Conservation (phyloP, 352 stramenopile genomes). For the Phytophthora pisi region DNA sequence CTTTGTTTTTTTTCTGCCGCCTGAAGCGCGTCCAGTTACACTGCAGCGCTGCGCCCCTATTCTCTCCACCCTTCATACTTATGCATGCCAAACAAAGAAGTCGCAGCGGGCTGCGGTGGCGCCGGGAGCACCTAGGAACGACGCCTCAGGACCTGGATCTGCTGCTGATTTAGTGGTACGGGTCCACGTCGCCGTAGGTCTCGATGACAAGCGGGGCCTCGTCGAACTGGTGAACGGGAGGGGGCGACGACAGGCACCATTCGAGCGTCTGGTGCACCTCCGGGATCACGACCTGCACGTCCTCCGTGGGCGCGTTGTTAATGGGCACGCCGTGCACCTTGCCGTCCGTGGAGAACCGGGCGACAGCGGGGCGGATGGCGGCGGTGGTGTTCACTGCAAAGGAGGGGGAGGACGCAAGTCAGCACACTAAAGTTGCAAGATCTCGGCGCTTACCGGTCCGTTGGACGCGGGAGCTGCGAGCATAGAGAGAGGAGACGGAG, state of each 20-base stretch:
- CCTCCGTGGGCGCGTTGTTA: slow-evolving; percentile 51
- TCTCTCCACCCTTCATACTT: slow-evolving; percentile 34
- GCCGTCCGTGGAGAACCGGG: slow-evolving; percentile 60
- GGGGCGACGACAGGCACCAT: slow-evolving; percentile 83
- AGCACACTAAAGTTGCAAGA: slow-evolving; percentile 11
- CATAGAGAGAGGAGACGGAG: slow-evolving; percentile 8
- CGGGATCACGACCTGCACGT: slow-evolving; percentile 83
- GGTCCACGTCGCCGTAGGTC: slow-evolving; percentile 86
- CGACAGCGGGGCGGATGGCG: slow-evolving; percentile 54
- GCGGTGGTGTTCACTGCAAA: slow-evolving; percentile 56
- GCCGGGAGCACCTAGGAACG: too few relatives aligned
- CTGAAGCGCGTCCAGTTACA: not conserved
- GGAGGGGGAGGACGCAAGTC: not conserved
- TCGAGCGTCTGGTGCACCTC: slow-evolving; percentile 85
- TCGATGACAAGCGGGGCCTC: slow-evolving; percentile 89
- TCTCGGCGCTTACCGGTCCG: not conserved
- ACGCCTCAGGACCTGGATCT: slow-evolving; percentile 2
- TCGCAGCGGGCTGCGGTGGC: not conserved
- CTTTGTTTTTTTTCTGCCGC: slow-evolving; percentile 23
- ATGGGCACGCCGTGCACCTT: slow-evolving; percentile 42
- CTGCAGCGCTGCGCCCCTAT: slow-evolving; percentile 3
- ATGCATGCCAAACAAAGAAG: slow-evolving; percentile 31
- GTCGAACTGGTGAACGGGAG: slow-evolving; percentile 90
- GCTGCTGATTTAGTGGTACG: slow-evolving; percentile 65
- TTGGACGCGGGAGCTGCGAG: not conserved